Base-by-base conservation (phyloP, 352 stramenopile genomes). In the Hyaloperonospora arabidopsidis region DNA sequence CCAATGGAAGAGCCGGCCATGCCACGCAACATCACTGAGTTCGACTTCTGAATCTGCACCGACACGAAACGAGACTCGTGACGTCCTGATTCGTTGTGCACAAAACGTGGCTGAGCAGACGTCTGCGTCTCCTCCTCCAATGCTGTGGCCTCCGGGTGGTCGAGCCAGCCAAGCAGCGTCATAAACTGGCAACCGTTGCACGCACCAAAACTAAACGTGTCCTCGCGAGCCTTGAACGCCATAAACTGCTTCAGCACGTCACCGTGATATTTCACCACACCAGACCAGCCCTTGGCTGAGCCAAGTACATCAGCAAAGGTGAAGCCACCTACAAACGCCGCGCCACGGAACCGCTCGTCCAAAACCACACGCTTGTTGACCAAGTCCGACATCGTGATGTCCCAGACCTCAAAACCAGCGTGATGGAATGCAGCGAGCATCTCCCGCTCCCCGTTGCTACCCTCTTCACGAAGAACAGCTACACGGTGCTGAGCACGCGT, bases 181-280 rank as follows among this genome's bases (percentile, higher is more conserved):
- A 99, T 98, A 36, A 99, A 91, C 78, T 99, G 97, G 74, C 97
- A 99, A 36, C 97, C 97, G 69, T 99, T 99, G 76, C 97, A 99
- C 0, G 99, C 88, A 49, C 97, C 97, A 15, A 99, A 89, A 70
- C 87, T 98, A 77, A 99, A 99, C 17, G 96, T 99, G 76, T 99
- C 93, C 23, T 84, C 64, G 53, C 96, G 89, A 14, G 86, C 85
- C 45, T 89, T 87, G 79, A 99, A 99, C 5, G 82, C 81, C 53
- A 97, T 59, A 63, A 99, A 99, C 77, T 99, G 93, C 63, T 94
- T 79, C 41, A 96, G 87, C 14, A 99, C 81, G 62, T 92, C 84
- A 21, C 82, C 64, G 70, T 99, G 97, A 79, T 97, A 99, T 68
- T 96, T 97, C 61, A 99, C 97, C 35, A 97, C 90, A 43, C 87